Conservation (phyloP, 306 rosid species). For the Trifolium dubium region DNA sequence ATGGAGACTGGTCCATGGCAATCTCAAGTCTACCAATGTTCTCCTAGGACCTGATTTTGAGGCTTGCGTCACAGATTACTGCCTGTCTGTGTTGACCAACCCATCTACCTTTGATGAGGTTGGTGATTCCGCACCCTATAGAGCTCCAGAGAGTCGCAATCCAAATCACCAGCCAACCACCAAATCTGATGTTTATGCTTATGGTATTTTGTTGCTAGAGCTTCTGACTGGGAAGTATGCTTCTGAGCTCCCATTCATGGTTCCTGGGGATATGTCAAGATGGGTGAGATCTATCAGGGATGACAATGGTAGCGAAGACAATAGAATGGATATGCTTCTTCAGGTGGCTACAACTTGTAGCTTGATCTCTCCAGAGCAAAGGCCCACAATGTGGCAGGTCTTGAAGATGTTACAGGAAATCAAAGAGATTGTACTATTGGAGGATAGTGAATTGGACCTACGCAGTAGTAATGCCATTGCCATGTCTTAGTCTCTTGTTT, state of each 20-base stretch:
- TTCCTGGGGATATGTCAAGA: conserved; percentile 57
- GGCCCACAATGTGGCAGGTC: conserved; percentile 97
- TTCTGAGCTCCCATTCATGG: conserved; percentile 57
- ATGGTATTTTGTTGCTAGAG: conserved; percentile 76
- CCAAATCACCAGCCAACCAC: conserved; percentile 52
- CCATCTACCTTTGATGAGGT: conserved; percentile 45
- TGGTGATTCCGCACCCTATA: conserved; percentile 54
- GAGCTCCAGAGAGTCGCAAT: conserved; percentile 75
- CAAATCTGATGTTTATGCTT: conserved; percentile 75
- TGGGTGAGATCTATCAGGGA: conserved; percentile 75
- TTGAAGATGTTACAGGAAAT: conserved; percentile 93
- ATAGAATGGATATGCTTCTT: conserved; percentile 74
- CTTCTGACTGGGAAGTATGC: conserved; percentile 80
- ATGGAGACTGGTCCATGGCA: conserved; percentile 92
- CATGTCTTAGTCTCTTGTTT: conserved; percentile 19
- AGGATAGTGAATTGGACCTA: conserved; percentile 59
- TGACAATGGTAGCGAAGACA: conserved; percentile 59
- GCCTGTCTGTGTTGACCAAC: conserved; percentile 63
- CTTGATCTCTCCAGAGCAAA: conserved; percentile 77
- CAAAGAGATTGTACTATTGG: conserved; percentile 65
- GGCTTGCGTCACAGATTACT: conserved; percentile 83
- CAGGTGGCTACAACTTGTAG: conserved; percentile 81
- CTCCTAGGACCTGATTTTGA: conserved; percentile 88
- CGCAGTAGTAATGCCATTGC: conserved; percentile 19
- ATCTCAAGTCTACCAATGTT: conserved; percentile 84